These are phyloP conservation scores for Epichloe gansuensis DNA, from an alignment of 2,329 filamentous ascomycete species.

Conservation along the genomic window DNA sequence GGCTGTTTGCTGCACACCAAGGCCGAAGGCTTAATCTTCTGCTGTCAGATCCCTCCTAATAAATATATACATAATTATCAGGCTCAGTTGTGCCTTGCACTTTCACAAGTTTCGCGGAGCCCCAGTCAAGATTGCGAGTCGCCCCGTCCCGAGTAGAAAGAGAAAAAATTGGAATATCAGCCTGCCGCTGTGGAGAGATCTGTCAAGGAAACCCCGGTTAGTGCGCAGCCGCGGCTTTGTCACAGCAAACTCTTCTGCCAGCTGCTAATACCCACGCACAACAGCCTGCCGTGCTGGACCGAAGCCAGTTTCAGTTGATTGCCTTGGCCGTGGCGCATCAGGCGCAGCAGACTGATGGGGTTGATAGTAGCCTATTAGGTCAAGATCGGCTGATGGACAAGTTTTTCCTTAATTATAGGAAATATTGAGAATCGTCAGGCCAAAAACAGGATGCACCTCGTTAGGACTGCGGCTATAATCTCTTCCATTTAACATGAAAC, in stretches of 20 bases:
- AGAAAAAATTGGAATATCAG: background rate
- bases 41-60: background rate
- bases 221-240: background rate
- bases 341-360: no score
- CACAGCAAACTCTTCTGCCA: background rate
- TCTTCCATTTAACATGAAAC: no score
- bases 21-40: background rate
- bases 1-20: background rate
- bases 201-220: background rate
- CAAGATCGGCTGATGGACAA: no score
- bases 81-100: background rate
- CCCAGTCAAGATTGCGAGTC: background rate
- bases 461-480: no score
- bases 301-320: no score
- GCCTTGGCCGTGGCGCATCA: no score
- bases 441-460: no score
- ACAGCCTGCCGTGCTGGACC: no score
- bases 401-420: no score
- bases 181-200: conserved; percentile 1
- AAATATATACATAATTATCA: background rate
- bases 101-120: conserved; percentile 1
- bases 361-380: no score
- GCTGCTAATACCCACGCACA: no score
- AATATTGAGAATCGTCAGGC: no score
- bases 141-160: background rate